These are phyloP conservation scores for Schizophyllum amplum DNA, from an alignment of 1,284 basidiomycete genomes.

Conservation along the genomic window DNA sequence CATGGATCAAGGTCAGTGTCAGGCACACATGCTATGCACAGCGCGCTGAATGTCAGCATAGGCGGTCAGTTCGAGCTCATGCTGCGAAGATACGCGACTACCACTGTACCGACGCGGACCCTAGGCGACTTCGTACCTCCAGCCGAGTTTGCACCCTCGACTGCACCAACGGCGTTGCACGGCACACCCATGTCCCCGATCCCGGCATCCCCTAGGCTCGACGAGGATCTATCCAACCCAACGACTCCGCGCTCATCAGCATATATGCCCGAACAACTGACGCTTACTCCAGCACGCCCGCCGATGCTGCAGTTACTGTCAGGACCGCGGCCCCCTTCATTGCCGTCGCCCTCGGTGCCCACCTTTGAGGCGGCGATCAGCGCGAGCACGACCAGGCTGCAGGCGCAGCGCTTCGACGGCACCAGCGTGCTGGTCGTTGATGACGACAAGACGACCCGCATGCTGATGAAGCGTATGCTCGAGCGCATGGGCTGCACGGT, in stretches of 20 bases:
- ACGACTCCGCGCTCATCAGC: background rate
- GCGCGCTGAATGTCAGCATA: background rate
- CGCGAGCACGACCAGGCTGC: background rate
- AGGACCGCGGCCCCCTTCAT: background rate
- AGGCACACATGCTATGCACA: background rate
- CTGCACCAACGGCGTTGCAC: background rate
- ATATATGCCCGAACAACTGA: background rate
- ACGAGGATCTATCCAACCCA: background rate
- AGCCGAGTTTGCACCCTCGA: background rate
- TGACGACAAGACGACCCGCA: conserved; percentile 73
- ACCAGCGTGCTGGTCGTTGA: conserved; percentile 68
- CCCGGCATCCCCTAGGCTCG: background rate
- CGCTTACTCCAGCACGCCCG: background rate
- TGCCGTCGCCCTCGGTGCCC: background rate
- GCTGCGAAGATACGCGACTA: background rate
- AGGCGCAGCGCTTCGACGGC: background rate
- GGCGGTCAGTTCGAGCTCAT: background rate
- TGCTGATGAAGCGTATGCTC: conserved; percentile 77
- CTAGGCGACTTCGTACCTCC: conserved; percentile 26
- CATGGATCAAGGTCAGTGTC: background rate
- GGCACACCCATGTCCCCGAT: background rate
- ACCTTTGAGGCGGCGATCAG: background rate
- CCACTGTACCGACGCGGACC: conserved; percentile 32
- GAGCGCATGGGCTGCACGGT: conserved; percentile 74
- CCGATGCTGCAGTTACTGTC: background rate